These are phyloP conservation scores for Pyrus hybrid DNA, from an alignment of 331 rosid species.

Conservation along the genomic window DNA sequence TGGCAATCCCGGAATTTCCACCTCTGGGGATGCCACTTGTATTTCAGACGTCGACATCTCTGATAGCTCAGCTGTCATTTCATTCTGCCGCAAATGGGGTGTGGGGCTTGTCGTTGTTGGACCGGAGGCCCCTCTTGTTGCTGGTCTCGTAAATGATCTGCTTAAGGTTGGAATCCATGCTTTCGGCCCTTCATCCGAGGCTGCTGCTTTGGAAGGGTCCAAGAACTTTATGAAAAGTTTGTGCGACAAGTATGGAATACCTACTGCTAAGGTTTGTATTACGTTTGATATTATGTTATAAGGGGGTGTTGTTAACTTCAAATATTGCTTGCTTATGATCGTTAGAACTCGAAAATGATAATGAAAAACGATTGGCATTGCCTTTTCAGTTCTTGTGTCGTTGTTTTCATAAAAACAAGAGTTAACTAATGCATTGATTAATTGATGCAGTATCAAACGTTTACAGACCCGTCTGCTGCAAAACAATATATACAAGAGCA, in stretches of 20 bases:
- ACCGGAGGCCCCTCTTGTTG: conserved; percentile 90
- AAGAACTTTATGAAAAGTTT: conserved; percentile 89
- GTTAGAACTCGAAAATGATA: neutral
- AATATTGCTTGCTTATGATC: neutral
- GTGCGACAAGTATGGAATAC: conserved; percentile 81
- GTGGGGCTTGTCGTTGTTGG: conserved; percentile 93
- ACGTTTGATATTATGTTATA: neutral
- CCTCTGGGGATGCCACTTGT: conserved; percentile 74
- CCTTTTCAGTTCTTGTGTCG: neutral
- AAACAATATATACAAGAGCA: conserved; percentile 74
- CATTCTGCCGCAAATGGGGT: conserved; percentile 58
- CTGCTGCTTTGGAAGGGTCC: conserved; percentile 96
- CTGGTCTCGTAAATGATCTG: conserved; percentile 70
- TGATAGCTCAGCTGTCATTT: conserved; percentile 50
- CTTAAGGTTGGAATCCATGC: conserved; percentile 65
- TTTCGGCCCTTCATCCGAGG: conserved; percentile 95
- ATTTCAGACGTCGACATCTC: conserved; percentile 55
- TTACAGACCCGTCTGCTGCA: conserved; percentile 66
- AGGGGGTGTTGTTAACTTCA: neutral
- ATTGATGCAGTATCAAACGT: conserved; percentile 64
- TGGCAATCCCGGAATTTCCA: conserved; percentile 87
- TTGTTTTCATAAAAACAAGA: neutral
- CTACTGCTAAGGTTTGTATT: conserved; percentile 83
- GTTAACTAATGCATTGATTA: neutral
- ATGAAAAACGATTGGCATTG: neutral